Percentiles rank a stretch among this genome's conserved stretches.
These are phyloP conservation scores for Micractinium conductrix DNA, from an alignment of 139 green algal species.

Conservation along the genomic window DNA sequence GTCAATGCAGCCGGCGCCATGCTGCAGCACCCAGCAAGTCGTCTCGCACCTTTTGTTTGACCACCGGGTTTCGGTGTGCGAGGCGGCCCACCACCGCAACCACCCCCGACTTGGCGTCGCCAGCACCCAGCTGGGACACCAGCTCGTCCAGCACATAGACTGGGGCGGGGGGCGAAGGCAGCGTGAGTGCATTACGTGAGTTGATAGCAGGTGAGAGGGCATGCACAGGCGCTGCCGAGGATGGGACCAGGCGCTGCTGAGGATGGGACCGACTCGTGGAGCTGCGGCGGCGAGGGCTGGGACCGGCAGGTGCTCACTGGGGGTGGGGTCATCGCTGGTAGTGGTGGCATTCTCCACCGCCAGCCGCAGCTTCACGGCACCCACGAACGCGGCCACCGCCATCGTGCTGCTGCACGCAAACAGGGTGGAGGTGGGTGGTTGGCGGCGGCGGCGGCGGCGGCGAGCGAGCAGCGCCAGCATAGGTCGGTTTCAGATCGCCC, in stretches of 20 bases:
- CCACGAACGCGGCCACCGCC: not conserved
- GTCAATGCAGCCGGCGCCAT: too few species aligned
- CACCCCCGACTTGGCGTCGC: conserved; percentile 52
- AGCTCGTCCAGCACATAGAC: conserved; percentile 89
- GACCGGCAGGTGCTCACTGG: conserved; percentile 40
- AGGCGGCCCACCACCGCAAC: conserved; percentile 67
- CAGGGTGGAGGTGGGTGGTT: too few species aligned
- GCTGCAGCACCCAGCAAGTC: too few species aligned
- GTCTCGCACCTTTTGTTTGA: conserved; percentile 82
- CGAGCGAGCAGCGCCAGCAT: too few species aligned
- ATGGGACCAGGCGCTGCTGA: too few species aligned
- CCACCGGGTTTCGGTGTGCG: conserved; percentile 57
- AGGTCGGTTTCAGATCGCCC: too few species aligned
- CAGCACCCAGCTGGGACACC: conserved; percentile 42
- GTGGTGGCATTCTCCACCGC: conserved; percentile 68
- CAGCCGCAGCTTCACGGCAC: not conserved
- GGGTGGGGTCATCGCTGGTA: conserved; percentile 61
- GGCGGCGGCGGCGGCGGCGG: too few species aligned
- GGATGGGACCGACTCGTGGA: too few species aligned
- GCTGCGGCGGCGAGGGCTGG: too few species aligned
- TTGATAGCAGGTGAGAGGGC: not conserved
- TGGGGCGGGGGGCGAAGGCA: conserved; percentile 29
- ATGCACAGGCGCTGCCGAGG: not conserved
- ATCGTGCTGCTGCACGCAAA: too few species aligned
- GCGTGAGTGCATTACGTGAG: too few species aligned